These are phyloP conservation scores for Malus orientalis DNA, from an alignment of 306 rosid genomes.

Conservation along the genomic window DNA sequence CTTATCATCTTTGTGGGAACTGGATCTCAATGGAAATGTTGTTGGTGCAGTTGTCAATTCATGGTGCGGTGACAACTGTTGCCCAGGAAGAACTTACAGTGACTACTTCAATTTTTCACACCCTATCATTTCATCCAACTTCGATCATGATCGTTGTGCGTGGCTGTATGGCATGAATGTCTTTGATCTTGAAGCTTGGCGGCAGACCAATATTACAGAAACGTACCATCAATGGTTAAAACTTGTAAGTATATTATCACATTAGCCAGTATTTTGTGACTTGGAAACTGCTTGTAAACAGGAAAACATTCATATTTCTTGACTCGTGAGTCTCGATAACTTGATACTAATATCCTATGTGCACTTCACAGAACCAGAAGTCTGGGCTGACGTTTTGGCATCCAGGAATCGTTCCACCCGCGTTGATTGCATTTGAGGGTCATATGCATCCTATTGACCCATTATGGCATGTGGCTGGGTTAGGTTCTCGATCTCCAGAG, in stretches of 20 bases:
- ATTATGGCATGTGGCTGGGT: slow-evolving; percentile 50
- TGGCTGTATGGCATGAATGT: slow-evolving; percentile 75
- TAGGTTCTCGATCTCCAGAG: slow-evolving; percentile 43
- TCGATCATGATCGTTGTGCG: slow-evolving; percentile 43
- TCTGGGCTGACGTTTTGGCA: slow-evolving; percentile 54
- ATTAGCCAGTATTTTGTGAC: not conserved
- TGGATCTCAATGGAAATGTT: slow-evolving; percentile 77
- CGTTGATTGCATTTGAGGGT: slow-evolving; percentile 70
- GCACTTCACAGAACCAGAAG: slow-evolving; percentile 47
- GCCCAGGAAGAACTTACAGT: slow-evolving; percentile 57
- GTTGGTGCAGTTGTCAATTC: slow-evolving; percentile 71
- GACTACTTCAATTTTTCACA: slow-evolving; percentile 78
- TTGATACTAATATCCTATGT: not conserved
- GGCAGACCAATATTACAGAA: slow-evolving; percentile 59
- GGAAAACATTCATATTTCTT: not conserved
- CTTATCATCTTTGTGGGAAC: slow-evolving; percentile 71
- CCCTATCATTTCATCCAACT: slow-evolving; percentile 58
- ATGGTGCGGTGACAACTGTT: slow-evolving; percentile 53
- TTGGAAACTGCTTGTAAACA: not conserved
- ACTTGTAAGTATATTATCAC: slow-evolving; percentile 43
- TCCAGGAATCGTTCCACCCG: slow-evolving; percentile 74
- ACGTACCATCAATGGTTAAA: slow-evolving; percentile 69
- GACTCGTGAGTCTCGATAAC: not conserved
- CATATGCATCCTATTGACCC: slow-evolving; percentile 69
- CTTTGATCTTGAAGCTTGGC: slow-evolving; percentile 84